Evolutionary conservation across 2,329 filamentous ascomycete species (phyloP).

Genomic region (Pseudogymnoascus sp.): DNA sequence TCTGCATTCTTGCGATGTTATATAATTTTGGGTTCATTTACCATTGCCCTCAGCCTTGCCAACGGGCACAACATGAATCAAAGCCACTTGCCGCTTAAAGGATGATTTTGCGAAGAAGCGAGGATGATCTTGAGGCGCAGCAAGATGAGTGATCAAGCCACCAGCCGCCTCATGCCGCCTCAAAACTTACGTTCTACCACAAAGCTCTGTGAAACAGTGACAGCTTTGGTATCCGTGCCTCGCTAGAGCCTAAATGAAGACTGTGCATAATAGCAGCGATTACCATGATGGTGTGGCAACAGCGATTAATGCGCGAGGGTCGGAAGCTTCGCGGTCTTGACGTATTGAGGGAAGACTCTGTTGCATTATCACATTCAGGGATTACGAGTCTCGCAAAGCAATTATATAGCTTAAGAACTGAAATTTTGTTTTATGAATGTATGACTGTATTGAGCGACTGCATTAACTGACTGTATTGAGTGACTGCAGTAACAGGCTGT

Average conservation of each 20-base stretch:
- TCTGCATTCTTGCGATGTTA: not conserved
- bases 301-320: not conserved
- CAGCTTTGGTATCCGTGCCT: not conserved
- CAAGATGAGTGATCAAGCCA: not conserved
- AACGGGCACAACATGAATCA: not conserved
- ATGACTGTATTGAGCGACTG: not conserved
- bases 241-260: not conserved
- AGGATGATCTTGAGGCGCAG: not conserved
- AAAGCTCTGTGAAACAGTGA: not conserved
- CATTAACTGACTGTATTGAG: not conserved
- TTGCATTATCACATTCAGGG: not conserved
- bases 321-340: not conserved
- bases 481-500: not conserved
- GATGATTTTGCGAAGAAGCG: not conserved
- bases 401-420: not conserved
- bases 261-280: not conserved
- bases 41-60: not conserved
- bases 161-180: not conserved
- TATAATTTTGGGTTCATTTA: not conserved
- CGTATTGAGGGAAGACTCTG: not conserved
- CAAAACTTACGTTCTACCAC: not conserved
- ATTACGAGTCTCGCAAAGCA: not conserved
- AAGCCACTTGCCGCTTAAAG: not conserved
- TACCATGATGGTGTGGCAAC: not conserved
- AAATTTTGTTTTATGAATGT: not conserved